These are phyloP conservation scores for Kokia cookei DNA, from an alignment of 441 rosid species.

Conservation along the genomic window DNA sequence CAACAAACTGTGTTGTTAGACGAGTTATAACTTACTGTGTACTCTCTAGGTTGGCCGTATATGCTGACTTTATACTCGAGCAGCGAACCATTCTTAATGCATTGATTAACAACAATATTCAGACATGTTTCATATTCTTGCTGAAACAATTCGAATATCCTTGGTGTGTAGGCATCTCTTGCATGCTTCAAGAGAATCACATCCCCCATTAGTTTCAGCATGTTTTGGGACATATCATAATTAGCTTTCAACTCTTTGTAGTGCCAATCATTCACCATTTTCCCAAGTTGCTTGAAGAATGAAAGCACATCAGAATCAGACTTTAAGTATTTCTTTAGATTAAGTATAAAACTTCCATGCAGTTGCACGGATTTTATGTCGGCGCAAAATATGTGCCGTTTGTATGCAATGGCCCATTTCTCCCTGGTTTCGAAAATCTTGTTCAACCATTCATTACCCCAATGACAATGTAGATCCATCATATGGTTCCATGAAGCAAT, in stretches of 20 bases:
- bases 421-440: slow-evolving; percentile 4
- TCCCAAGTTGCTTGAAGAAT: slow-evolving; percentile 4
- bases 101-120: slow-evolving; percentile 3
- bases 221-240: not conserved
- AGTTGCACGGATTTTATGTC: not conserved
- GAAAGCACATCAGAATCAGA: not conserved
- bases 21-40: not conserved
- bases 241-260: slow-evolving; percentile 7
- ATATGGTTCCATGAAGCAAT: slow-evolving; percentile 5
- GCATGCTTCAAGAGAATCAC: slow-evolving; percentile 5
- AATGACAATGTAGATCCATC: not conserved
- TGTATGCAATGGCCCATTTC: slow-evolving; percentile 11
- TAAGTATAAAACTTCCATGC: not conserved
- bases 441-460: not conserved
- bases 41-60: not conserved
- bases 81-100: not conserved
- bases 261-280: not conserved
- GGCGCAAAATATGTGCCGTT: slow-evolving; percentile 1
- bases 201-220: slow-evolving; percentile 2
- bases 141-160: slow-evolving; percentile 7
- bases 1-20: not conserved
- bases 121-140: slow-evolving; percentile 7
- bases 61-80: not conserved
- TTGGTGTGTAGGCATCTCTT: slow-evolving; percentile 4
- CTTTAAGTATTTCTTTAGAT: slow-evolving; percentile 3